Evolutionary conservation across 2,329 filamentous ascomycete genomes (phyloP).

Genomic region (Nectriaceae sp.): DNA sequence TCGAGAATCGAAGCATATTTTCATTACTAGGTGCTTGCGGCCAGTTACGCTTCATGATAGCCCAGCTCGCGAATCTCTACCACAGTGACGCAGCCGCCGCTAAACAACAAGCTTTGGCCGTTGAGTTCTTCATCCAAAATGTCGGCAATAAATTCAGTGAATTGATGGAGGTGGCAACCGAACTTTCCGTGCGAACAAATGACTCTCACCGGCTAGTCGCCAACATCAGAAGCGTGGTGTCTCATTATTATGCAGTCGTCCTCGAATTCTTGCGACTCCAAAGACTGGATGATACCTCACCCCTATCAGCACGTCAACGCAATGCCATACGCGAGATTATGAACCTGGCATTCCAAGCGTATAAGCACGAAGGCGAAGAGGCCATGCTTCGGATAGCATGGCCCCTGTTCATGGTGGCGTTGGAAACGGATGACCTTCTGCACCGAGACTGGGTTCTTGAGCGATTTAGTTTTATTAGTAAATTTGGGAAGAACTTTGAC

Average conservation of each 20-base stretch:
- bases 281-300: neutral
- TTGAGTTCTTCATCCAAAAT: constrained; percentile 23
- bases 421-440: constrained; percentile 35
- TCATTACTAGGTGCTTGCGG: constrained; percentile 30
- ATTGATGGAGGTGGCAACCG: constrained; percentile 27
- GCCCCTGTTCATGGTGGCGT: constrained; percentile 37
- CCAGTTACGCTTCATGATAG: constrained; percentile 35
- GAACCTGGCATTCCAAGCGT: constrained; percentile 35
- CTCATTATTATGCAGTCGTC: constrained; percentile 36
- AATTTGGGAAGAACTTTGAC: constrained; percentile 34
- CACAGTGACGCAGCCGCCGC: constrained; percentile 17
- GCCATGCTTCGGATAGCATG: constrained; percentile 34
- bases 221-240: constrained; percentile 37
- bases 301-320: constrained; percentile 1
- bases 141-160: constrained; percentile 25
- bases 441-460: constrained; percentile 37
- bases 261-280: constrained; percentile 26
- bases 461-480: constrained; percentile 30
- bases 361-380: constrained; percentile 34
- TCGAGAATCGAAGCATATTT: constrained; percentile 37
- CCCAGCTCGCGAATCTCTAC: constrained; percentile 28
- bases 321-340: constrained; percentile 19
- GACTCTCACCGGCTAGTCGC: constrained; percentile 32
- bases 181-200: constrained; percentile 25
- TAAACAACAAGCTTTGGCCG: constrained; percentile 15